Percentiles rank a stretch among this genome's conserved stretches.
Evolutionary conservation across 2,329 filamentous ascomycete species (phyloP).

Genomic region (Penicillium sp.): DNA sequence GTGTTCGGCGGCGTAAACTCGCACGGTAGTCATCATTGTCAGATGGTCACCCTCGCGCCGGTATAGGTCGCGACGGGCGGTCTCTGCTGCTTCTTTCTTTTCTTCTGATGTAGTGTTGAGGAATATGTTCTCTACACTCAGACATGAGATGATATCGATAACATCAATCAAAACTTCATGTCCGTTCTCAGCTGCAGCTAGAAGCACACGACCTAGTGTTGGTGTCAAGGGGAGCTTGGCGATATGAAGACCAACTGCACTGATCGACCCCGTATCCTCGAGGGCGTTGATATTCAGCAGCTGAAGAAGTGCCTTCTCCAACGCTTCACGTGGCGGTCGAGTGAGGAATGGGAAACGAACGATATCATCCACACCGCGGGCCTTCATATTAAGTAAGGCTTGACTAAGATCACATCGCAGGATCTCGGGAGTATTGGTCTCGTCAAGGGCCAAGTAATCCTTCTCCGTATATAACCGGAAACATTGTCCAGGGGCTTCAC

Average conservation of each 20-base stretch:
- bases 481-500: constrained; percentile 88
- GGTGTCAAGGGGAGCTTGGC: constrained; percentile 82
- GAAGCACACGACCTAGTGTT: constrained; percentile 75
- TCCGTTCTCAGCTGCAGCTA: constrained; percentile 72
- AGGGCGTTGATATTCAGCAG: constrained; percentile 78
- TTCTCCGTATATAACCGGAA: constrained; percentile 84
- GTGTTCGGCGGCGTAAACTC: constrained; percentile 59
- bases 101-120: constrained; percentile 61
- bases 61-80: constrained; percentile 57
- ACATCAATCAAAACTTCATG: constrained; percentile 75
- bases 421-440: constrained; percentile 83
- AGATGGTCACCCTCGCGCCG: constrained; percentile 65
- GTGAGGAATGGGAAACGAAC: constrained; percentile 84
- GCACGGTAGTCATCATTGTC: constrained; percentile 62
- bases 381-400: constrained; percentile 89
- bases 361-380: constrained; percentile 80
- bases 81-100: constrained; percentile 59
- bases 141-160: constrained; percentile 76
- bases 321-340: constrained; percentile 71
- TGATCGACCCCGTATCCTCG: constrained; percentile 71
- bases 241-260: constrained; percentile 71
- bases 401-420: constrained; percentile 84
- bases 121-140: constrained; percentile 67
- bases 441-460: constrained; percentile 68
- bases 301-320: constrained; percentile 80